Conservation (phyloP, 805 yeast genomes). For the Saturnispora mendoncae region DNA sequence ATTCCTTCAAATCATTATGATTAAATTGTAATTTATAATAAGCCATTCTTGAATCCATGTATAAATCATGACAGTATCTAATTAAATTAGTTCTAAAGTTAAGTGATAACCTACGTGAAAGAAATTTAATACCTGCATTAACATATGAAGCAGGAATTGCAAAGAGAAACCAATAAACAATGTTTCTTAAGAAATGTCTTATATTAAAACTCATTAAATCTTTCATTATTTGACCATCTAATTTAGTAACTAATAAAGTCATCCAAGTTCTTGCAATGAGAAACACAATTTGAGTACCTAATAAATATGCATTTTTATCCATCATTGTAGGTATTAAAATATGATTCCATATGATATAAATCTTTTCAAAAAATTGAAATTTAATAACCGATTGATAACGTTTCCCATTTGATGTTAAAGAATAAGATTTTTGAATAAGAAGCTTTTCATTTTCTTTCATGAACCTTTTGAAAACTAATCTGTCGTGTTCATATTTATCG, state of each 20-base stretch:
- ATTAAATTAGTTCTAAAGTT: slow-evolving; percentile 78
- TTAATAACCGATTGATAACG: slow-evolving; percentile 21
- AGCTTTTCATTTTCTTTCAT: slow-evolving; percentile 24
- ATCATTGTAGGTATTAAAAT: slow-evolving; percentile 70
- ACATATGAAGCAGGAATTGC: slow-evolving; percentile 93
- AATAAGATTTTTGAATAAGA: background rate
- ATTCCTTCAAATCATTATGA: slow-evolving; percentile 27
- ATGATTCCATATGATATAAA: slow-evolving; percentile 60
- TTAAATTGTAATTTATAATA: slow-evolving; percentile 74
- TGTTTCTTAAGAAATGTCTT: slow-evolving; percentile 61
- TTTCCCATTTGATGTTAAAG: too few relatives aligned
- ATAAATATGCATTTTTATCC: slow-evolving; percentile 56
- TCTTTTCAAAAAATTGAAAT: slow-evolving; percentile 63
- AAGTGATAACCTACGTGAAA: slow-evolving; percentile 67
- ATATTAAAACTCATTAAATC: slow-evolving; percentile 80
- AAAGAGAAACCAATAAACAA: slow-evolving; percentile 78
- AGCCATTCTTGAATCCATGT: slow-evolving; percentile 69
- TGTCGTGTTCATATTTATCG: slow-evolving; percentile 48
- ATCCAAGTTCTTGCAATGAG: slow-evolving; percentile 79
- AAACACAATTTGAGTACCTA: slow-evolving; percentile 64
- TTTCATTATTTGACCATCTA: slow-evolving; percentile 88
- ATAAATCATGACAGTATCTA: slow-evolving; percentile 84
- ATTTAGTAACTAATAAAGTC: slow-evolving; percentile 72
- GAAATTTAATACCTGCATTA: slow-evolving; percentile 77
- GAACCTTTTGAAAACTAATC: slow-evolving; percentile 42